Conservation (phyloP, 345 rosid species). For the Microcos paniculata region DNA sequence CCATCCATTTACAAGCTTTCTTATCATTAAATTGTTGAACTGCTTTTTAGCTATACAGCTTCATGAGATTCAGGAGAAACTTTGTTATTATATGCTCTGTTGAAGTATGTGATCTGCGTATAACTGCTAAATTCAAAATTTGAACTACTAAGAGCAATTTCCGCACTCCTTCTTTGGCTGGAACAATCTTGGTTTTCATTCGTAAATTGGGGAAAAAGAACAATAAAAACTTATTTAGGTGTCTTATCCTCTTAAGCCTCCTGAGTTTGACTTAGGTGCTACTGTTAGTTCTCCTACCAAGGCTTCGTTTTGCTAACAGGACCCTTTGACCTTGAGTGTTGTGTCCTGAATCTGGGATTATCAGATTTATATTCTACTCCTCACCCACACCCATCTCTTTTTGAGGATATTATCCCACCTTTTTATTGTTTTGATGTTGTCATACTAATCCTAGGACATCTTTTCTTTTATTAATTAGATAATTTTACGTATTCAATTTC, state of each 20-base stretch:
- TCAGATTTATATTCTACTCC: background rate
- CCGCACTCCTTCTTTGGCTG: background rate
- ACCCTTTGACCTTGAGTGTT: background rate
- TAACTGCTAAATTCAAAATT: background rate
- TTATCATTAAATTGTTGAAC: background rate
- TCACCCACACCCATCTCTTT: background rate
- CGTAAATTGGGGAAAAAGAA: background rate
- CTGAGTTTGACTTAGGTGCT: background rate
- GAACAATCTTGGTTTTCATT: background rate
- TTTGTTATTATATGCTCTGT: background rate
- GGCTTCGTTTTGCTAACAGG: background rate
- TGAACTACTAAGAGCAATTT: background rate
- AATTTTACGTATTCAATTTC: background rate
- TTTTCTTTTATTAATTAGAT: background rate
- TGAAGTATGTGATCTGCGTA: background rate
- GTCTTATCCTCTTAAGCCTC: slow-evolving; percentile 3
- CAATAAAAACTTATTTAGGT: background rate
- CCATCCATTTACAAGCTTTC: background rate
- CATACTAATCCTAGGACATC: background rate
- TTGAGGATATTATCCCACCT: background rate
- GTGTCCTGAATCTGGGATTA: background rate
- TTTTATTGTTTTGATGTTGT: background rate
- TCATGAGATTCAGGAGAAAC: background rate
- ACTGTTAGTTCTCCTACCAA: background rate
- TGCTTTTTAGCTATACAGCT: background rate